These are phyloP conservation scores for Kalaharituber pfeilii DNA, from an alignment of 2,329 filamentous ascomycete species.

Conservation along the genomic window DNA sequence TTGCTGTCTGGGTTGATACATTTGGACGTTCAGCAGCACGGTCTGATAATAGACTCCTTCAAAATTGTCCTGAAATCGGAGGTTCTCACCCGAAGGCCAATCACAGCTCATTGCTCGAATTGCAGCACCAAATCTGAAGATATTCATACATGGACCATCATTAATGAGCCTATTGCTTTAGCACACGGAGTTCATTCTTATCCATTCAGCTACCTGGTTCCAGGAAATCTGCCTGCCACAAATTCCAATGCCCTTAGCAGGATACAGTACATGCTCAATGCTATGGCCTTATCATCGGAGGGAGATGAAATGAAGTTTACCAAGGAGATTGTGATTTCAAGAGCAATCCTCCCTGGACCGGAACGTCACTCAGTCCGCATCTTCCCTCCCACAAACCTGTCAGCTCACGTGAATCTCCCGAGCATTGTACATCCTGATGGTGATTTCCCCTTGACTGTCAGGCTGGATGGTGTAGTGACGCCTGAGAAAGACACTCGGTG, in stretches of 20 bases:
- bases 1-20: conserved; percentile 70
- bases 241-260: conserved; percentile 55
- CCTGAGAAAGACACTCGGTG: conserved; percentile 57
- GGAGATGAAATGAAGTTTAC: conserved; percentile 47
- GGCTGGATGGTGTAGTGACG: conserved; percentile 69
- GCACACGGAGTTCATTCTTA: conserved; percentile 51
- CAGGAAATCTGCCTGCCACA: conserved; percentile 69
- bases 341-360: conserved; percentile 58
- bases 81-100: conserved; percentile 64
- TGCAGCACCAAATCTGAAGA: conserved; percentile 57
- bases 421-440: conserved; percentile 75
- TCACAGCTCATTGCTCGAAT: conserved; percentile 57
- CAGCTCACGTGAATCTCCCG: conserved; percentile 64
- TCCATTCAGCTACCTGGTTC: conserved; percentile 75
- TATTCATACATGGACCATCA: conserved; percentile 57
- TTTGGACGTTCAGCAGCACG: conserved; percentile 48
- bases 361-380: conserved; percentile 84
- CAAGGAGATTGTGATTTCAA: conserved; percentile 54
- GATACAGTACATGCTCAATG: conserved; percentile 64
- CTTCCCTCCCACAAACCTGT: conserved; percentile 91
- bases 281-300: conserved; percentile 43
- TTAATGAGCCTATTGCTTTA: conserved; percentile 30
- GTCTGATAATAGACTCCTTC: conserved; percentile 52
- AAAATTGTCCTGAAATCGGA: conserved; percentile 53
- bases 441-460: conserved; percentile 60